Evolutionary conservation across 2,329 filamentous ascomycete species (phyloP).

Genomic region (Xylogone sp.): DNA sequence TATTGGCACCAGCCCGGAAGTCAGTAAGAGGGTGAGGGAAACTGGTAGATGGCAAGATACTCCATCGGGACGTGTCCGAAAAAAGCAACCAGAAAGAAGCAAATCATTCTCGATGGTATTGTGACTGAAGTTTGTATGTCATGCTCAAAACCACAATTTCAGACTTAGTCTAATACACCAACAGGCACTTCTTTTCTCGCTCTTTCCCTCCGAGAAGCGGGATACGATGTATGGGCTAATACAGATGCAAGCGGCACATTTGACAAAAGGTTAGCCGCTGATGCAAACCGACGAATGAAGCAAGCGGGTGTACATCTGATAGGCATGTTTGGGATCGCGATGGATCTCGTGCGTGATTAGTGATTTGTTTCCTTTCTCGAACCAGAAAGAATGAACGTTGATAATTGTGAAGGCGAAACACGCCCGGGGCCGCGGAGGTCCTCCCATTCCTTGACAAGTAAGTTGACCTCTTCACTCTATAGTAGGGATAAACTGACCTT

Average conservation of each 20-base stretch:
- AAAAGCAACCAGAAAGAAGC: too few relatives aligned
- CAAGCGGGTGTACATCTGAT: too few relatives aligned
- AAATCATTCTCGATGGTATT: slow-evolving; percentile 44
- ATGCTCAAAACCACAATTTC: background rate
- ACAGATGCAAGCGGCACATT: slow-evolving; percentile 68
- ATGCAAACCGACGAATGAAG: slow-evolving; percentile 66
- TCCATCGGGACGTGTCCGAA: too few relatives aligned
- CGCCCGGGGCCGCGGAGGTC: slow-evolving; percentile 49
- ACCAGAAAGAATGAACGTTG: slow-evolving; percentile 1
- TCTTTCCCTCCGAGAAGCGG: slow-evolving; percentile 63
- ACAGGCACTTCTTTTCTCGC: slow-evolving; percentile 70
- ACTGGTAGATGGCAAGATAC: too few relatives aligned
- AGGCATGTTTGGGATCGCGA: slow-evolving; percentile 24
- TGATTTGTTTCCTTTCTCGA: background rate
- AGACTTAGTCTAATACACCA: background rate
- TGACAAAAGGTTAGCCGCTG: slow-evolving; percentile 54
- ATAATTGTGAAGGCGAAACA: slow-evolving; percentile 13
- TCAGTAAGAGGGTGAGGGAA: too few relatives aligned
- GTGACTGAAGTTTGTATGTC: slow-evolving; percentile 67
- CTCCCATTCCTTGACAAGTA: slow-evolving; percentile 59
- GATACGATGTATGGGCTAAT: slow-evolving; percentile 72
- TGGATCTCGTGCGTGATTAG: slow-evolving; percentile 28
- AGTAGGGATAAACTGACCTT: background rate
- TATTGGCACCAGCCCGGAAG: too few relatives aligned
- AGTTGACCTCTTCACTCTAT: slow-evolving; percentile 7